These are phyloP conservation scores for maize (Zea mays) DNA, from an alignment of 176 grass and related monocot species.

Conservation along the genomic window Zm-B73-REFERENCE-NAM-5.0 NC_050097.1:62915001-62915500, in stretches of 20 bases:
- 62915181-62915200: no score
- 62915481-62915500: neutral
- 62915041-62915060: neutral
- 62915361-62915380: neutral
- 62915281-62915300: neutral
- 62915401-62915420: no score
- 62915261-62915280: neutral
- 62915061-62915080: neutral
- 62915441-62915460: neutral
- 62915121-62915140: neutral
- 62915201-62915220: no score
- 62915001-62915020: neutral
- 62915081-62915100: neutral
- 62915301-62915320: neutral
- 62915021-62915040: neutral
- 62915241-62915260: neutral
- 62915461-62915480: neutral
- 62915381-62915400: no score
- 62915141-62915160: neutral
- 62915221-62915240: neutral
- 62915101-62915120: neutral
- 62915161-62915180: no score
- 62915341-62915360: conserved; percentile 18
- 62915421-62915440: neutral
- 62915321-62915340: conserved; percentile 10